phyloP scores from a whole-genome alignment of 176 grass and related monocot genomes.

The Oryza meyeriana region DNA sequence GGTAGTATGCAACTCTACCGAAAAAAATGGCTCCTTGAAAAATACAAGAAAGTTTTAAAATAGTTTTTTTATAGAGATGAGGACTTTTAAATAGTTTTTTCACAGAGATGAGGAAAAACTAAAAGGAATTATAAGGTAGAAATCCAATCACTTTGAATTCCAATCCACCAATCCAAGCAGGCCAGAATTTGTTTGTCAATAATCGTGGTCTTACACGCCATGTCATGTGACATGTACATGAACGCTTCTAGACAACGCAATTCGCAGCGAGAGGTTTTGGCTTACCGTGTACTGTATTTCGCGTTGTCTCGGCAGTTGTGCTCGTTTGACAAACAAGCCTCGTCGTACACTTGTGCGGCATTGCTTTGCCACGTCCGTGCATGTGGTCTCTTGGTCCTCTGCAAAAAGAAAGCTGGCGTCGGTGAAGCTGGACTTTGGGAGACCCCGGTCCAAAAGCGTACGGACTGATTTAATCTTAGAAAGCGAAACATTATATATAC shows the following conservation, averaged over 20 bases:
- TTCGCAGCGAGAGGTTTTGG: background rate
- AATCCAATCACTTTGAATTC: background rate
- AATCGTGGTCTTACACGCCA: background rate
- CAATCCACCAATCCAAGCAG: background rate
- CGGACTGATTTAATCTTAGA: background rate
- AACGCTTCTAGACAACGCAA: background rate
- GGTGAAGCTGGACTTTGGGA: background rate
- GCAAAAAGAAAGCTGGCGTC: background rate
- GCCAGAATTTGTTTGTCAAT: no score
- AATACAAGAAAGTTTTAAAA: no score
- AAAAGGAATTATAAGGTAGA: no score
- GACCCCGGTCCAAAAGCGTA: background rate
- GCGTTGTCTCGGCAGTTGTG: background rate
- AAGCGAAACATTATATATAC: background rate
- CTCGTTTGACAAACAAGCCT: background rate
- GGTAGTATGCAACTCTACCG: background rate
- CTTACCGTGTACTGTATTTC: background rate
- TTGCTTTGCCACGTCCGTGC: background rate
- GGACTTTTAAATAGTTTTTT: no score
- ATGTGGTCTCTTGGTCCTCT: background rate
- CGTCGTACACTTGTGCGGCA: background rate
- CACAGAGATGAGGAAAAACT: no score
- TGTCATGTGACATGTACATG: background rate
- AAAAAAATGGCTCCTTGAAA: no score
- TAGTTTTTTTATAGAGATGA: no score